Evolutionary conservation across 2,329 filamentous ascomycete genomes (phyloP).

Genomic region (Pseudogymnoascus sp.): DNA sequence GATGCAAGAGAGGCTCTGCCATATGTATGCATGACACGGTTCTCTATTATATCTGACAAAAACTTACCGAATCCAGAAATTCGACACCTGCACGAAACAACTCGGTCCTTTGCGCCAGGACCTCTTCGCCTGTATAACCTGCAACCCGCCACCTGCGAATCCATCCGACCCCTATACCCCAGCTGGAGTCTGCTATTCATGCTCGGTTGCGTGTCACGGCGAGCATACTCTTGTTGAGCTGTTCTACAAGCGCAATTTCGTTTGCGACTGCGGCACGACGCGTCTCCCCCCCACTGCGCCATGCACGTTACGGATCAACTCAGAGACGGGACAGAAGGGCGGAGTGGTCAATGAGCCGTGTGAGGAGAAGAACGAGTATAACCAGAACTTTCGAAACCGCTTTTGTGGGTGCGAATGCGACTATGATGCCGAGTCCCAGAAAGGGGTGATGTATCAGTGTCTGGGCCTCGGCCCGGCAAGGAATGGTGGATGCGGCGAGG

Average conservation of each 20-base stretch:
- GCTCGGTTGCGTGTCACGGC: constrained; percentile 93
- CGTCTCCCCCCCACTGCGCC: constrained; percentile 64
- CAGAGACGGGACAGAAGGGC: constrained; percentile 67
- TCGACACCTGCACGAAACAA: constrained; percentile 86
- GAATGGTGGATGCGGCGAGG: constrained; percentile 86
- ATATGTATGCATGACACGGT: constrained; percentile 55
- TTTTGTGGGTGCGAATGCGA: constrained; percentile 88
- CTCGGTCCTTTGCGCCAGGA: constrained; percentile 82
- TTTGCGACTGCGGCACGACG: constrained; percentile 91
- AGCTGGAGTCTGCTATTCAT: constrained; percentile 91
- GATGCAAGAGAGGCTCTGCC: constrained; percentile 93
- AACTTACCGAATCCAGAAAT: constrained; percentile 55
- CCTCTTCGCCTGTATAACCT: constrained; percentile 89
- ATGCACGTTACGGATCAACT: constrained; percentile 69
- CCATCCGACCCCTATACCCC: constrained; percentile 57
- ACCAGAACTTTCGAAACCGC: constrained; percentile 87
- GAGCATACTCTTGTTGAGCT: constrained; percentile 93
- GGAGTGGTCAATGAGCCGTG: constrained; percentile 70
- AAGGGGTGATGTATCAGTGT: constrained; percentile 98
- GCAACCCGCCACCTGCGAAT: constrained; percentile 69
- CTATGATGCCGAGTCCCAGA: constrained; percentile 83
- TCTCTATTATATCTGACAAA: not conserved
- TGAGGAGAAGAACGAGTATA: constrained; percentile 74
- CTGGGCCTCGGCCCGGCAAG: constrained; percentile 74
- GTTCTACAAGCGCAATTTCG: constrained; percentile 91